These are phyloP conservation scores for Limtongozyma cylindracea DNA, from an alignment of 805 yeast genomes.

Conservation along the genomic window DNA sequence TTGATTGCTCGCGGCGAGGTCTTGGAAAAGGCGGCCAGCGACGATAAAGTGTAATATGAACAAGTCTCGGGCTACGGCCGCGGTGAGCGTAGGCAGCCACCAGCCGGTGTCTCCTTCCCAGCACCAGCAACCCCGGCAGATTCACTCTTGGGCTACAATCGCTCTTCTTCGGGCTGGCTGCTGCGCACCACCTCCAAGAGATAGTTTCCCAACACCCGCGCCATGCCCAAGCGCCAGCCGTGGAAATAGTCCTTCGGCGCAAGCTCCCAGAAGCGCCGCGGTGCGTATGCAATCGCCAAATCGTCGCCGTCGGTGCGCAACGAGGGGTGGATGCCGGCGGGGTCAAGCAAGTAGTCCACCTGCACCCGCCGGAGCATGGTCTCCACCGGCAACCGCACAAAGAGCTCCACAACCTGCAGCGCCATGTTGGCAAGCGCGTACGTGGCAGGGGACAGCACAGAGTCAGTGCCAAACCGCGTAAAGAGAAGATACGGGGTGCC, in stretches of 20 bases:
- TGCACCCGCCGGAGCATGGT: slow-evolving; percentile 72
- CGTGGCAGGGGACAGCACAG: slow-evolving; percentile 30
- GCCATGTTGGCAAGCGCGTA: slow-evolving; percentile 32
- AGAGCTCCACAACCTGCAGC: slow-evolving; percentile 41
- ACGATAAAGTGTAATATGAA: no score
- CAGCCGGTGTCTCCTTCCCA: no score
- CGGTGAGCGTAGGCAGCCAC: no score
- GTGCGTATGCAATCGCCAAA: no score
- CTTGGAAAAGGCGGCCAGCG: no score
- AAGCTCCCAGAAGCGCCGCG: slow-evolving; percentile 1
- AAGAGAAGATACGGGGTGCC: slow-evolving; percentile 42
- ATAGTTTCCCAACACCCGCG: slow-evolving; percentile 67
- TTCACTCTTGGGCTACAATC: no score
- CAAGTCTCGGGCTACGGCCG: no score
- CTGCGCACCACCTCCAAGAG: slow-evolving; percentile 36
- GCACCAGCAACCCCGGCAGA: no score
- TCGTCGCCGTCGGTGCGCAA: slow-evolving; percentile 15
- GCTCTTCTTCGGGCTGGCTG: slow-evolving; percentile 5
- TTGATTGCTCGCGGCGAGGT: no score
- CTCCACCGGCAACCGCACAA: slow-evolving; percentile 67
- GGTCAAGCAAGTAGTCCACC: slow-evolving; percentile 28
- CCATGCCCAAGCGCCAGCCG: slow-evolving; percentile 79
- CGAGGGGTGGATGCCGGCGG: slow-evolving; percentile 22
- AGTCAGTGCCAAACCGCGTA: slow-evolving; percentile 37
- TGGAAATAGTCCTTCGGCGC: slow-evolving; percentile 23